phyloP scores from a whole-genome alignment of 192 early-diverging fungal genomes.

The Dissophora ornata region DNA sequence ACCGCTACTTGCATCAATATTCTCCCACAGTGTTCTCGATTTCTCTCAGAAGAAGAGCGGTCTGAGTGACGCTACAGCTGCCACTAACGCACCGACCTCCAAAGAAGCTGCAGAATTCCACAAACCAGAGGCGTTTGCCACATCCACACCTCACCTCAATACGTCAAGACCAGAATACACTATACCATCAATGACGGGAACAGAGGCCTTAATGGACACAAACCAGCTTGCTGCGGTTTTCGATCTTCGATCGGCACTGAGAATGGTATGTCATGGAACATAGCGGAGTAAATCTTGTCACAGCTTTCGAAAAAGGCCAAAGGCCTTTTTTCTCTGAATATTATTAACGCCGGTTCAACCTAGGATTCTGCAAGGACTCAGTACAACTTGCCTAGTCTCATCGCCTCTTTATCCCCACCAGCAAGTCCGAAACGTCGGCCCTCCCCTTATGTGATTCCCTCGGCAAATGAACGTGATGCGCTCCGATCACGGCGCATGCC shows the following conservation, averaged over 20 bases:
- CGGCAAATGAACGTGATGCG: conserved; percentile 21
- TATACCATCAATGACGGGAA: neutral
- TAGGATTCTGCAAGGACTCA: conserved; percentile 34
- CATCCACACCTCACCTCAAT: neutral
- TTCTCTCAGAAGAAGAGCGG: conserved; percentile 7
- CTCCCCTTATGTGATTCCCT: conserved; percentile 31
- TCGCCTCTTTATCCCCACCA: conserved; percentile 34
- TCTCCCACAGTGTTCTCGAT: conserved; percentile 12
- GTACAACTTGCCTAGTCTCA: conserved; percentile 30
- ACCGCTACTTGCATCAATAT: neutral
- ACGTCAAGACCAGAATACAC: neutral
- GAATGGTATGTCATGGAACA: conserved; percentile 2
- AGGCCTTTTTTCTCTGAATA: no score
- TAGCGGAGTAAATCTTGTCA: no score
- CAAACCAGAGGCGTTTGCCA: neutral
- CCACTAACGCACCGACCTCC: neutral
- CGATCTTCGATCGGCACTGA: conserved; percentile 14
- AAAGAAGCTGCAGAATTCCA: neutral
- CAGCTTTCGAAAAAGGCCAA: no score
- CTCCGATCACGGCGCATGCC: conserved; percentile 22
- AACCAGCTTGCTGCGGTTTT: neutral
- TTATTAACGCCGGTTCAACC: neutral
- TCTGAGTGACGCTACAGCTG: no score
- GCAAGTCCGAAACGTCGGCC: conserved; percentile 22
- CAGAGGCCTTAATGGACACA: no score